Evolutionary conservation across 2,329 filamentous ascomycete species (phyloP).

Genomic region (Aureobasidium melanogenum): DNA sequence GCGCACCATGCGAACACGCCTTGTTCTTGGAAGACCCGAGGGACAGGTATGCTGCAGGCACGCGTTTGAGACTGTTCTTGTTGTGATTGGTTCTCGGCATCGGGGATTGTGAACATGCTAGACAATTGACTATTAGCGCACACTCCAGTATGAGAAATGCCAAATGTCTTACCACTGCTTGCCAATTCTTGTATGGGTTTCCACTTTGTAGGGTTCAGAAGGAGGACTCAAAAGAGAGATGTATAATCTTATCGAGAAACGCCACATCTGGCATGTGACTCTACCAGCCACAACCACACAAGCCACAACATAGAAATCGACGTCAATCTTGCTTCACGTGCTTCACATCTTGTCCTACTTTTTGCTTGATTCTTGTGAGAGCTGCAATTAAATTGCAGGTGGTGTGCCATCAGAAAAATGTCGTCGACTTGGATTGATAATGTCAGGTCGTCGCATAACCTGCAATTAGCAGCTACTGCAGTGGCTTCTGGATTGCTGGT

Average conservation of each 20-base stretch:
- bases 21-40: neutral
- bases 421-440: slow-evolving; percentile 40
- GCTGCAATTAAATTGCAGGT: no score
- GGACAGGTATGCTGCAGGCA: slow-evolving; percentile 4
- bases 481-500: slow-evolving; percentile 44
- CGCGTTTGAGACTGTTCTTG: neutral
- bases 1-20: neutral
- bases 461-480: slow-evolving; percentile 63
- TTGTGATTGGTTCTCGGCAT: slow-evolving; percentile 14
- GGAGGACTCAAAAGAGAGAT: neutral
- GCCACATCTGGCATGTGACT: neutral
- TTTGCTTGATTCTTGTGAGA: neutral
- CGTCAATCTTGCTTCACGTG: slow-evolving; percentile 6
- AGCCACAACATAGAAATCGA: slow-evolving; percentile 10
- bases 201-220: neutral
- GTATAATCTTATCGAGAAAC: neutral
- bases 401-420: slow-evolving; percentile 24
- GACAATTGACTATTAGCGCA: neutral
- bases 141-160: no score
- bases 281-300: neutral
- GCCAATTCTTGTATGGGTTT: neutral
- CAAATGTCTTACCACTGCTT: neutral
- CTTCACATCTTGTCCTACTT: neutral
- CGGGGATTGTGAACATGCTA: neutral
- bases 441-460: slow-evolving; percentile 36